Conservation (phyloP, 2,329 filamentous ascomycete genomes). For the Aureobasidium musti region DNA sequence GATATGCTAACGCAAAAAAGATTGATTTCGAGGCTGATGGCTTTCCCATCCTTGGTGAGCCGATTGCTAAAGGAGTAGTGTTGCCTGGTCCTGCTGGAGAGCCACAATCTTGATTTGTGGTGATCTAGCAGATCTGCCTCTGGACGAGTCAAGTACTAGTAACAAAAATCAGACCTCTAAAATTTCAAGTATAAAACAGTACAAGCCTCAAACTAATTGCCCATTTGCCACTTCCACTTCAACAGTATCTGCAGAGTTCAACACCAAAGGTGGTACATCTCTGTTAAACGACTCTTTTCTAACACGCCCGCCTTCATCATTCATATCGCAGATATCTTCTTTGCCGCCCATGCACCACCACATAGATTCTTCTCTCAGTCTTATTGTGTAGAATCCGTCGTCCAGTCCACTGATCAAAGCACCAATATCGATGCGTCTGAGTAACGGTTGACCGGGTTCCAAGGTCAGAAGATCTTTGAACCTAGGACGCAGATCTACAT, state of each 20-base stretch:
- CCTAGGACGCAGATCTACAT: background rate
- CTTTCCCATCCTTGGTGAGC: constrained; percentile 54
- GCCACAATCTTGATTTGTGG: background rate
- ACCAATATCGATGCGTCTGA: background rate
- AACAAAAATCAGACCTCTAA: no score
- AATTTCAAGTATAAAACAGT: no score
- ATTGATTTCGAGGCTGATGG: constrained; percentile 56
- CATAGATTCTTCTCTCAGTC: background rate
- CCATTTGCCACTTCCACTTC: no score
- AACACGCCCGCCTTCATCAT: background rate
- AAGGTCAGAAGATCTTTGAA: background rate
- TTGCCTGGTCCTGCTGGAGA: constrained; percentile 33
- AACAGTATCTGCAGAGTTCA: background rate
- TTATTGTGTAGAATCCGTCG: background rate
- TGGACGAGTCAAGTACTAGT: no score
- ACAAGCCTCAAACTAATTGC: no score
- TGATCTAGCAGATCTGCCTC: no score
- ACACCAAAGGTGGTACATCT: background rate
- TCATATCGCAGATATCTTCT: background rate
- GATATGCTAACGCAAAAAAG: constrained; percentile 58
- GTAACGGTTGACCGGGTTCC: background rate
- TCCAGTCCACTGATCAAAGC: fast-evolving
- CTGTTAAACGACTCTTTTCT: background rate
- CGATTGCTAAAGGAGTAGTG: constrained; percentile 37
- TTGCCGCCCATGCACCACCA: background rate